These are phyloP conservation scores for Penicillium digitatum DNA, from an alignment of 2,329 filamentous ascomycete genomes.

Conservation along the genomic window DNA sequence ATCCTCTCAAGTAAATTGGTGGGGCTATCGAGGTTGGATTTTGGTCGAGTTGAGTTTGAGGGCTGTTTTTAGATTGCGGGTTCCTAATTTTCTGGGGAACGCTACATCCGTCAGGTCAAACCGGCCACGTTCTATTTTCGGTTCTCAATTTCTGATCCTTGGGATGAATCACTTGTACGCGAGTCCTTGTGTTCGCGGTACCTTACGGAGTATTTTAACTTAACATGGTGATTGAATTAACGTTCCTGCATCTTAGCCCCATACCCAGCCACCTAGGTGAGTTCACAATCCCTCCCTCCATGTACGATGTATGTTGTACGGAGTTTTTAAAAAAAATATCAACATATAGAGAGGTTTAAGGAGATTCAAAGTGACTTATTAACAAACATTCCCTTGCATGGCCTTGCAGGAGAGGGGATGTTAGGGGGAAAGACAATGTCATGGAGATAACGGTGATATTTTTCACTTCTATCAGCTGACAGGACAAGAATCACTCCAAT, in stretches of 20 bases:
- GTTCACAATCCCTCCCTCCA: not conserved
- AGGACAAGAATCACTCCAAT: not conserved
- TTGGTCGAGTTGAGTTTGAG: not conserved
- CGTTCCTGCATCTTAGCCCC: not conserved
- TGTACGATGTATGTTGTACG: not conserved
- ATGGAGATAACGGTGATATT: not conserved
- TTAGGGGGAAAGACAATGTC: not conserved
- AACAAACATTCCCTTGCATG: not conserved
- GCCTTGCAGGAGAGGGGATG: not conserved
- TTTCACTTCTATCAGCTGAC: not conserved
- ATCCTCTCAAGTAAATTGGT: not conserved
- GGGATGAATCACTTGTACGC: not conserved
- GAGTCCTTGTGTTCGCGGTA: not conserved
- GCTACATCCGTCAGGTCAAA: not conserved
- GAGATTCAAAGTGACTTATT: not conserved
- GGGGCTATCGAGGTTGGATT: not conserved
- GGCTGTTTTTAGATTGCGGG: not conserved
- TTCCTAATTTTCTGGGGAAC: not conserved
- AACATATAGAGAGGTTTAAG: not conserved
- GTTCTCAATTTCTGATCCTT: not conserved
- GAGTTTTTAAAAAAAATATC: too few species aligned
- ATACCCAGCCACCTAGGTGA: not conserved
- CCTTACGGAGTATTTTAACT: too few species aligned
- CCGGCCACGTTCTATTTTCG: not conserved
- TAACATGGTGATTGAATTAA: not conserved